Evolutionary conservation across 1,139 yeast species (phyloP).

Genomic region (Blastobotrys buckinghamii): DNA sequence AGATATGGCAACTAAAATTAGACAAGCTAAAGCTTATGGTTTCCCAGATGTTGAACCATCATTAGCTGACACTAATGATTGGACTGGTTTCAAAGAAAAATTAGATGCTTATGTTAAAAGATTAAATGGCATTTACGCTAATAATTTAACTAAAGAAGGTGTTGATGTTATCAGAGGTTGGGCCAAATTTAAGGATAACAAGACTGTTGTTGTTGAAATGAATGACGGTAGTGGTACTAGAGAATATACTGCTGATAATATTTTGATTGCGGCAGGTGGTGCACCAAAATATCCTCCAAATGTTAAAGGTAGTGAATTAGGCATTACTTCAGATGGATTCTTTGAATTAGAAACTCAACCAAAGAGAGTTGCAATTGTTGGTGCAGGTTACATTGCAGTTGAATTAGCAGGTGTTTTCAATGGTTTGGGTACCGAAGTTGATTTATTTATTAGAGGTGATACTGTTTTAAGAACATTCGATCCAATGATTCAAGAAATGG

Average conservation of each 20-base stretch:
- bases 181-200: conserved; percentile 60
- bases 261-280: conserved; percentile 93
- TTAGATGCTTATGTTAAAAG: conserved; percentile 87
- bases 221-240: conserved; percentile 43
- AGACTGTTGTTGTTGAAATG: conserved; percentile 73
- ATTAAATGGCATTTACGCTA: conserved; percentile 87
- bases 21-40: conserved; percentile 77
- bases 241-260: conserved; percentile 69
- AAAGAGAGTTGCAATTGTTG: conserved; percentile 86
- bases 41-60: conserved; percentile 47
- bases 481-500: conserved; percentile 65
- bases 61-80: conserved; percentile 56
- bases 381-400: conserved; percentile 96
- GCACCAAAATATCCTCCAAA: conserved; percentile 61
- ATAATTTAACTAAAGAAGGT: conserved; percentile 79
- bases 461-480: conserved; percentile 86
- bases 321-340: conserved; percentile 89
- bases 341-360: conserved; percentile 79
- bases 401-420: conserved; percentile 93
- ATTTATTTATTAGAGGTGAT: conserved; percentile 83
- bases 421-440: conserved; percentile 83
- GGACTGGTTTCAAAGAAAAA: conserved; percentile 74
- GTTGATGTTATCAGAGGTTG: conserved; percentile 86
- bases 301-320: conserved; percentile 76
- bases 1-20: conserved; percentile 70